Evolutionary conservation across 2,329 filamentous ascomycete species (phyloP).

Genomic region (Huntiella moniliformis): DNA sequence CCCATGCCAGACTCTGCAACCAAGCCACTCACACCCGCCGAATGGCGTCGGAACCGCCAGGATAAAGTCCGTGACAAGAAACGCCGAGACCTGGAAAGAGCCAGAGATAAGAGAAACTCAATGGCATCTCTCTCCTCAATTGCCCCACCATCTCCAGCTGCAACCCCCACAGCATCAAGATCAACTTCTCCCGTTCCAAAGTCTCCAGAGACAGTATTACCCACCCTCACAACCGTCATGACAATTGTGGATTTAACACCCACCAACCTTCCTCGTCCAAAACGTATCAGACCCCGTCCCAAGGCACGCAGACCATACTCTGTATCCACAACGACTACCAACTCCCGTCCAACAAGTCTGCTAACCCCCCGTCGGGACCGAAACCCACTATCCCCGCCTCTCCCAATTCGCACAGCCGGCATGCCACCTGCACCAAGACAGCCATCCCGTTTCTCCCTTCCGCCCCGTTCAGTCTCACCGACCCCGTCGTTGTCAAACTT

Average conservation of each 20-base stretch:
- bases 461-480: constrained; percentile 14
- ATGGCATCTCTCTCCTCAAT: neutral
- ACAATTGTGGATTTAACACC: constrained; percentile 22
- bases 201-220: neutral
- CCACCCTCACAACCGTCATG: constrained; percentile 21
- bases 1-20: neutral
- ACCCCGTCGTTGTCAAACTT: neutral
- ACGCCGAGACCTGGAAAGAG: constrained; percentile 22
- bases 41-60: constrained; percentile 10
- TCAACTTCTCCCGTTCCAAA: no score
- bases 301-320: no score
- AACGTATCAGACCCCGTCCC: neutral
- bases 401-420: neutral
- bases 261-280: neutral
- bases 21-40: constrained; percentile 3
- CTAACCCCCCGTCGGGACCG: no score
- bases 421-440: constrained; percentile 16
- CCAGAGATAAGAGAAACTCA: constrained; percentile 15
- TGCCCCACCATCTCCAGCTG: neutral
- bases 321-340: no score
- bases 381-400: no score
- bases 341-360: no score
- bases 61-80: constrained; percentile 24
- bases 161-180: neutral
- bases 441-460: constrained; percentile 24